These are phyloP conservation scores for Lichtheimia corymbifera DNA, from an alignment of 371 early-diverging fungal species.

Conservation along the genomic window DNA sequence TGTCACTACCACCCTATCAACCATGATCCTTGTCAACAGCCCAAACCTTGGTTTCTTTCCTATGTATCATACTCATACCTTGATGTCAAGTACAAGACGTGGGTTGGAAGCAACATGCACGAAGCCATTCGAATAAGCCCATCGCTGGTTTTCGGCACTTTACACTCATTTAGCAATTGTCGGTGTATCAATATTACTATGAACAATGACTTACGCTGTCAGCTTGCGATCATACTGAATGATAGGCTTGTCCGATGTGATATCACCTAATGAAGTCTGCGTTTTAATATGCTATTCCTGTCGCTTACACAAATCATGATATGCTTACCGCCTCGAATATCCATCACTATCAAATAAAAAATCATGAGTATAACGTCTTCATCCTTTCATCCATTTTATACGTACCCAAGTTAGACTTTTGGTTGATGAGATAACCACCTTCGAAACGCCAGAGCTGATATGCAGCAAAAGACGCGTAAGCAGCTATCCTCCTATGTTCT, in stretches of 20 bases:
- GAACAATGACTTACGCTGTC: slow-evolving; percentile 27
- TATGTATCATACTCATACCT: slow-evolving; percentile 13
- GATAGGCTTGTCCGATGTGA: slow-evolving; percentile 23
- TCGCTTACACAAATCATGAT: no score
- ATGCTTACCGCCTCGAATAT: slow-evolving; percentile 36
- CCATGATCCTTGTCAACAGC: background rate
- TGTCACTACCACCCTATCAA: slow-evolving; percentile 30
- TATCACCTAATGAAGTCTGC: slow-evolving; percentile 22
- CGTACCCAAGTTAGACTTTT: slow-evolving; percentile 34
- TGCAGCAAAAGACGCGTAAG: background rate
- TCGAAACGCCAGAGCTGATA: slow-evolving; percentile 34
- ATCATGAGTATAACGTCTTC: background rate
- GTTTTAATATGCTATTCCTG: no score
- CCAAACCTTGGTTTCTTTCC: background rate
- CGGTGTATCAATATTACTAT: no score
- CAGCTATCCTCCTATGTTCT: background rate
- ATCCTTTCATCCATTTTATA: background rate
- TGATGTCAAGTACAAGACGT: slow-evolving; percentile 34
- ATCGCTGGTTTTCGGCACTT: slow-evolving; percentile 42
- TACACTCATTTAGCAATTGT: background rate
- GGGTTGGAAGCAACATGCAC: slow-evolving; percentile 42
- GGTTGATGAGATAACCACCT: slow-evolving; percentile 34
- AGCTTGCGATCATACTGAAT: slow-evolving; percentile 40
- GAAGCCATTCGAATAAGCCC: slow-evolving; percentile 36
- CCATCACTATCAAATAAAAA: slow-evolving; percentile 24